phyloP scores from a whole-genome alignment of 2,329 filamentous ascomycete genomes.

The Hypoxylon sp. region DNA sequence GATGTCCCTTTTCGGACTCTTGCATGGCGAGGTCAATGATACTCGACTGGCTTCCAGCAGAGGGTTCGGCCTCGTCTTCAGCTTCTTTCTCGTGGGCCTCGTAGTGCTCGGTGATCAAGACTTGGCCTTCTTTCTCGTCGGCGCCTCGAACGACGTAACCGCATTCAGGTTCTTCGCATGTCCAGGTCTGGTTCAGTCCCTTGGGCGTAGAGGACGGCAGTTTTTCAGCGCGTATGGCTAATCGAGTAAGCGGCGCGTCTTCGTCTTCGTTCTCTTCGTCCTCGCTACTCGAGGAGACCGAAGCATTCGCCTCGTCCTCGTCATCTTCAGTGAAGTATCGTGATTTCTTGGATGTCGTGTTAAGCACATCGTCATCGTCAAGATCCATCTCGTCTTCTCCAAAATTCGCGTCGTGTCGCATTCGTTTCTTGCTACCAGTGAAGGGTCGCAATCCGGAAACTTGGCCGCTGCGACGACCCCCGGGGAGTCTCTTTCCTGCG shows the following conservation, averaged over 20 bases:
- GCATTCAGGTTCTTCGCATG: constrained; percentile 70
- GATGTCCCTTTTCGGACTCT: constrained; percentile 61
- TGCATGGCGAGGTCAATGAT: constrained; percentile 57
- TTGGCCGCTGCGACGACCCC: constrained; percentile 53
- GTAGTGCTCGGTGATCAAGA: constrained; percentile 67
- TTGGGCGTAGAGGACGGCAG: constrained; percentile 58
- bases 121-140: constrained; percentile 62
- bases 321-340: constrained; percentile 37
- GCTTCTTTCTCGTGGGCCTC: constrained; percentile 65
- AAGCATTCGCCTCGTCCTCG: constrained; percentile 32
- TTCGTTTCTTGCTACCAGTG: constrained; percentile 54
- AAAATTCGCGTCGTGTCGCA: constrained; percentile 43
- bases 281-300: constrained; percentile 37
- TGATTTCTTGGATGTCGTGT: constrained; percentile 42
- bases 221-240: constrained; percentile 59
- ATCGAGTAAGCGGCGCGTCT: constrained; percentile 24
- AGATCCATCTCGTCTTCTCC: constrained; percentile 51
- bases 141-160: constrained; percentile 69
- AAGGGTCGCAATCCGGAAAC: constrained; percentile 55
- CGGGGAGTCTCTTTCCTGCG: constrained; percentile 38
- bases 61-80: constrained; percentile 51
- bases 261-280: constrained; percentile 42
- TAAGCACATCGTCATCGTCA: constrained; percentile 39
- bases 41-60: constrained; percentile 50
- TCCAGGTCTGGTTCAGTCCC: constrained; percentile 71